These are phyloP conservation scores for Ceriops decandra DNA, from an alignment of 345 rosid genomes.

Conservation along the genomic window DNA sequence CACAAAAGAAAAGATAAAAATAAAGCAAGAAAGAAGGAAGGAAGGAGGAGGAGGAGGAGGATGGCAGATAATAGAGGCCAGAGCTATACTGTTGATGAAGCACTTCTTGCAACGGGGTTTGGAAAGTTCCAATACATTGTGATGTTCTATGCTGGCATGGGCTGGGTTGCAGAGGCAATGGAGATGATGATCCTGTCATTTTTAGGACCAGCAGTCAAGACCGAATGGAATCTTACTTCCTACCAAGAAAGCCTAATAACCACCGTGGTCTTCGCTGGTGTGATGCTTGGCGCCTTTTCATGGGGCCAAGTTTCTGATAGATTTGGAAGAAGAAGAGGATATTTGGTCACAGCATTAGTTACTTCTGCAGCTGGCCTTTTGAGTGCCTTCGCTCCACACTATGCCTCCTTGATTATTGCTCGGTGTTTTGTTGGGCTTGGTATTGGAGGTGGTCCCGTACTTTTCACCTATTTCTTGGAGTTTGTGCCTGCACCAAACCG, in stretches of 20 bases:
- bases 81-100: slow-evolving; percentile 12
- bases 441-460: slow-evolving; percentile 88
- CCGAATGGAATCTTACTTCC: slow-evolving; percentile 5
- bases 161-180: slow-evolving; percentile 11
- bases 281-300: slow-evolving; percentile 5
- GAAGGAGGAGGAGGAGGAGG: background rate
- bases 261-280: slow-evolving; percentile 7
- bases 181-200: slow-evolving; percentile 6
- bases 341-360: slow-evolving; percentile 62
- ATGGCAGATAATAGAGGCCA: background rate
- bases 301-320: slow-evolving; percentile 10
- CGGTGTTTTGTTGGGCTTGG: slow-evolving; percentile 86
- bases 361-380: slow-evolving; percentile 69
- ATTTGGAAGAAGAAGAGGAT: slow-evolving; percentile 51
- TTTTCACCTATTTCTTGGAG: slow-evolving; percentile 75
- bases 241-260: slow-evolving; percentile 9
- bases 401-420: slow-evolving; percentile 45
- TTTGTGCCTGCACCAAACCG: slow-evolving; percentile 81
- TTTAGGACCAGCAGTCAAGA: slow-evolving; percentile 3
- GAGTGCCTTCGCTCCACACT: slow-evolving; percentile 69
- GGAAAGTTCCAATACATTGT: background rate
- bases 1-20: background rate
- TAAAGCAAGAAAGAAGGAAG: background rate
- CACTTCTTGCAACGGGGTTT: slow-evolving; percentile 3
- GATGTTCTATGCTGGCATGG: slow-evolving; percentile 9